Conservation (phyloP, 2,329 filamentous ascomycete species). For the Triangularia verruculosa region DNA sequence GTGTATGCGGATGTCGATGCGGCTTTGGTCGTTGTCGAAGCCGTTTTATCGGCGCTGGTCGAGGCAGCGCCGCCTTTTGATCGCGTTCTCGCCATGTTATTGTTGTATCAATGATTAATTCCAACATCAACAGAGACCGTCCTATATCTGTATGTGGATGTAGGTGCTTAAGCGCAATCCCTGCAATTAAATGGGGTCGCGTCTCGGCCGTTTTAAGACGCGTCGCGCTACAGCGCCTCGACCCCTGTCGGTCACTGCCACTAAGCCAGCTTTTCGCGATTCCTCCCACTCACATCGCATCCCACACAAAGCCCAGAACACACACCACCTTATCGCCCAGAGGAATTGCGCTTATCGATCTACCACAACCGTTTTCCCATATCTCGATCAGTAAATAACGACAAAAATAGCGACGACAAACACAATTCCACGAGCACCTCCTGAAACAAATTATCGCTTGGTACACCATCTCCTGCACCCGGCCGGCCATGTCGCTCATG, state of each 20-base stretch:
- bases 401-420: no score
- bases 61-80: conserved; percentile 36
- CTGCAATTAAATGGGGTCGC: neutral
- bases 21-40: conserved; percentile 32
- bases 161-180: neutral
- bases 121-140: neutral
- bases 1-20: conserved; percentile 39
- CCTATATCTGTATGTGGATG: neutral
- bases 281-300: neutral
- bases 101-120: neutral
- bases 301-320: neutral
- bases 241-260: neutral
- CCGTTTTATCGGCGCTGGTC: conserved; percentile 28
- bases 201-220: neutral
- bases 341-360: conserved; percentile 7
- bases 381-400: neutral
- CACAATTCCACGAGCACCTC: neutral
- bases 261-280: conserved; percentile 7
- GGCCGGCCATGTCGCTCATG: conserved; percentile 26
- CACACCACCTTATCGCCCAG: conserved; percentile 2
- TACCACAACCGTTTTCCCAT: neutral
- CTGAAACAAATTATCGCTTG: neutral
- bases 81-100: conserved; percentile 48
- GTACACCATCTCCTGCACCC: neutral
- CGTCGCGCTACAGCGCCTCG: neutral